Base-by-base conservation (phyloP, 345 rosid species). In the Salix exigua region DNA sequence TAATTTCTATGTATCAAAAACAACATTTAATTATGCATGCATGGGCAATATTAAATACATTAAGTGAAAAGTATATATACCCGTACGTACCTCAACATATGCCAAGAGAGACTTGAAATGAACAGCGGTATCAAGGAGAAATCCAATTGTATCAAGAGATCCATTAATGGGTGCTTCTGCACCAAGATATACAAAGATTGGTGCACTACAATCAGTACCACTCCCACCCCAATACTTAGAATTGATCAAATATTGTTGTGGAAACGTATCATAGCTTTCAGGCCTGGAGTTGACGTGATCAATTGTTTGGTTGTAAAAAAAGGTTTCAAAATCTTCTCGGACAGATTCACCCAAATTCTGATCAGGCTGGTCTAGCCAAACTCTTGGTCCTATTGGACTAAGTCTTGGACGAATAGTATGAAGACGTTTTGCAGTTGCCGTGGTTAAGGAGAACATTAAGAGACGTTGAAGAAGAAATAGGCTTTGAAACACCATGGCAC, bases 191-290 rank as follows among this genome's bases (percentile, higher is more conserved):
- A 64, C 88, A 0, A 88, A 77, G 64, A 86, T 84, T 6, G 91
- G 91, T 5, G 85, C 76, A 14, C 35, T 75, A 1, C 55, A 26
- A 28, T 77, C 71, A 1, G 83, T 50, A 2, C 84, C 87, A 17
- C 90, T 86, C 90, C 86, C 87, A 17, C 90, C 87, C 90, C 88
- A 87, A 33, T 82, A 23, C 74, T 77, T 84, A 71, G 75, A 72
- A 72, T 68, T 86, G 46, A 88, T 71, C 1, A 85, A 37, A 44
- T 85, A 85, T 60, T 80, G 75, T 68, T 86, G 90, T 46, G 33
- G 79, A 60, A 88, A 88, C 14, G 77, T 81, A 12, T 55, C 9
- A 58, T 74, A 81, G 73, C 90, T 85, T 67, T 88, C 81, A 11
- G 87, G 87, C 30, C 61, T 79, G 40, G 78, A 88, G 70, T 77